These are phyloP conservation scores for Aspergillus hancockii DNA, from an alignment of 495 filamentous ascomycete genomes.

Conservation along the genomic window DNA sequence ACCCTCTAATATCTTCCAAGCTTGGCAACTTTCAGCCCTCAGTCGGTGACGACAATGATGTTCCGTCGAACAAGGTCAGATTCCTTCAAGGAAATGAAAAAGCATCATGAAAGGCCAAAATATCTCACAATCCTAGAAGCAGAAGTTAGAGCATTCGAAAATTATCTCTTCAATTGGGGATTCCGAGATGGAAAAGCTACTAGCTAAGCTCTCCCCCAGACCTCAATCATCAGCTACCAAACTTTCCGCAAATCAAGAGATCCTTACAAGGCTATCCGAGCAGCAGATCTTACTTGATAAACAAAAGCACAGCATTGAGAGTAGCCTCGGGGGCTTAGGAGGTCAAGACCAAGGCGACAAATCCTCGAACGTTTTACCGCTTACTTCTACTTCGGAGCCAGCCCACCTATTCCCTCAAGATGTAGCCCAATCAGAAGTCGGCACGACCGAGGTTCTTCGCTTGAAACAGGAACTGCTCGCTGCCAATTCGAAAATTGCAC, in stretches of 20 bases:
- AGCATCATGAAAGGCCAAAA: background rate
- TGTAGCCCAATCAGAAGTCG: constrained; percentile 24
- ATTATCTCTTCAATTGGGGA: constrained; percentile 24
- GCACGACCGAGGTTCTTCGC: constrained; percentile 51
- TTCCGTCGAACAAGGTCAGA: constrained; percentile 40
- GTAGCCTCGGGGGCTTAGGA: constrained; percentile 27
- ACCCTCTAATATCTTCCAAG: constrained; percentile 40
- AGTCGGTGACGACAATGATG: constrained; percentile 21
- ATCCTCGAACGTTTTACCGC: constrained; percentile 53
- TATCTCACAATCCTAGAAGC: constrained; percentile 53
- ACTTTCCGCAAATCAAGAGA: constrained; percentile 21
- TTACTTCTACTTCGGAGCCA: constrained; percentile 58
- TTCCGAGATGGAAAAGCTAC: constrained; percentile 42
- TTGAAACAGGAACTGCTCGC: constrained; percentile 74
- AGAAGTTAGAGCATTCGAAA: constrained; percentile 47
- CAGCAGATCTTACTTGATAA: constrained; percentile 60
- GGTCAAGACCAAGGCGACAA: constrained; percentile 45
- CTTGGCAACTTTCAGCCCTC: constrained; percentile 37
- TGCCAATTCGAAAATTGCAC: constrained; percentile 76
- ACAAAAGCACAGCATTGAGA: constrained; percentile 51
- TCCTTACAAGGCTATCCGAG: constrained; percentile 66
- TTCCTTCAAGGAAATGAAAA: background rate
- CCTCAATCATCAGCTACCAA: constrained; percentile 22
- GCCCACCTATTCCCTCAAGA: constrained; percentile 37
- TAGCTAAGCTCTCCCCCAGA: constrained; percentile 38